Evolutionary conservation across 352 stramenopile genomes (phyloP).

Genomic region (Pythium pyrilobum): DNA sequence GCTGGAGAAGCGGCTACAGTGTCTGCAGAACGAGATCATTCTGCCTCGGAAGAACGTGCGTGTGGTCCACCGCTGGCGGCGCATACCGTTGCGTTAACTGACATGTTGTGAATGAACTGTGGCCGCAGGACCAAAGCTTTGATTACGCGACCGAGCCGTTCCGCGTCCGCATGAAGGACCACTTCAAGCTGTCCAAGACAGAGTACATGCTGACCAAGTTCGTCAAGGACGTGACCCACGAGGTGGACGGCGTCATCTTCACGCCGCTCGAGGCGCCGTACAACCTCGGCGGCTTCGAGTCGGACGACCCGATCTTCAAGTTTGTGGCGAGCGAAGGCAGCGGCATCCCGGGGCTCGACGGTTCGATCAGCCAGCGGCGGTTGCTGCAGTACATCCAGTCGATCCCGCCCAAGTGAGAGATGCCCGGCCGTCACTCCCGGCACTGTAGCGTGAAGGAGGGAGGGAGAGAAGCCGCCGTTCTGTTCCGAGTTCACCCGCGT

Average conservation of each 20-base stretch:
- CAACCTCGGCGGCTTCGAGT: conserved; percentile 81
- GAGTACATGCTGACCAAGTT: conserved; percentile 86
- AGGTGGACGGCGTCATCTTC: conserved; percentile 85
- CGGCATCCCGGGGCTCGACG: conserved; percentile 75
- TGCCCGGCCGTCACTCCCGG: too few species aligned
- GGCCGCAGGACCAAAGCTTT: conserved; percentile 57
- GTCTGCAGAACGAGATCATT: conserved; percentile 88
- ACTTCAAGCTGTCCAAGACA: conserved; percentile 83
- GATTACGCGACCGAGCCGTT: conserved; percentile 81
- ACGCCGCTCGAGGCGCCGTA: conserved; percentile 80
- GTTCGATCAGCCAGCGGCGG: conserved; percentile 71
- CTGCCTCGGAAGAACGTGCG: conserved; percentile 78
- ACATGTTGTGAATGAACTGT: not conserved
- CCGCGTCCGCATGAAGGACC: conserved; percentile 86
- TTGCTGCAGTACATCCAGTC: conserved; percentile 77
- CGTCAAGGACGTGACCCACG: conserved; percentile 79
- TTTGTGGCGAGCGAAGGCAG: conserved; percentile 84
- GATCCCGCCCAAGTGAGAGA: conserved; percentile 52
- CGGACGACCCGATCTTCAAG: conserved; percentile 84
- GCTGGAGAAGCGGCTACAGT: conserved; percentile 82
- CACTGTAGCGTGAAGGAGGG: too few species aligned
- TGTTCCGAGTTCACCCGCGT: too few species aligned
- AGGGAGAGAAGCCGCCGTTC: too few species aligned
- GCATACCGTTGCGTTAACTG: too few species aligned
- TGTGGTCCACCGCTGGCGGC: not conserved